These are phyloP conservation scores for Aspergillus sp. DNA, from an alignment of 2,329 filamentous ascomycete genomes.

Conservation along the genomic window DNA sequence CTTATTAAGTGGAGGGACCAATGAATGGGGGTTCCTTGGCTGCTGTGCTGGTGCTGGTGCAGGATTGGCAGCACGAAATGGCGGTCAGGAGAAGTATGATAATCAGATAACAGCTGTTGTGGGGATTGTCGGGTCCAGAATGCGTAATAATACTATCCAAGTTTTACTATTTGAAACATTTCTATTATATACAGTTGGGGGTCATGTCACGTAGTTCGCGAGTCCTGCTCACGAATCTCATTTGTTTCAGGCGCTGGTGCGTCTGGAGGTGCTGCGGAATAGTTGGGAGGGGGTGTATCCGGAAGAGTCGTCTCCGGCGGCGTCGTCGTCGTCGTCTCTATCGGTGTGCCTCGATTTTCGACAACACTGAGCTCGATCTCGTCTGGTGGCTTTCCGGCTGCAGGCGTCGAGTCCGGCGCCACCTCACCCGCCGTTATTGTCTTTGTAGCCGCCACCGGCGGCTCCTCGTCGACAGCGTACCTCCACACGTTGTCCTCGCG, in stretches of 20 bases:
- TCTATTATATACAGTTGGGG: slow-evolving; percentile 7
- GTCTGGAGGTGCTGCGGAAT: background rate
- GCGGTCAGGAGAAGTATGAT: background rate
- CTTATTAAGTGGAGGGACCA: background rate
- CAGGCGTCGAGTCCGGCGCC: background rate
- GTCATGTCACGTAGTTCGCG: slow-evolving; percentile 20
- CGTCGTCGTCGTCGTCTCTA: background rate
- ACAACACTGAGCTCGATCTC: slow-evolving; percentile 17
- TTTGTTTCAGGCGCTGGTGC: background rate
- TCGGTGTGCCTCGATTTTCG: slow-evolving; percentile 1
- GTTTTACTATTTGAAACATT: slow-evolving; percentile 2
- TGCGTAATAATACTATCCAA: background rate
- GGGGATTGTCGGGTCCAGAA: background rate
- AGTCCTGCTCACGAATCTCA: slow-evolving; percentile 7
- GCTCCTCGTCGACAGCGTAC: slow-evolving; percentile 35
- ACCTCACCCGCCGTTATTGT: background rate
- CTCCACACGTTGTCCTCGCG: slow-evolving; percentile 29
- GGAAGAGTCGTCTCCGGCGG: background rate
- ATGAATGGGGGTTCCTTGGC: background rate
- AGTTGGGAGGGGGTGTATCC: background rate
- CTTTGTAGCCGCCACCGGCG: slow-evolving; percentile 5
- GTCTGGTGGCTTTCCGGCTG: slow-evolving; percentile 12
- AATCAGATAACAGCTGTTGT: background rate
- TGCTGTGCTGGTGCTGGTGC: background rate
- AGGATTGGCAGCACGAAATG: background rate